These are phyloP conservation scores for Castanospermum australe DNA, from an alignment of 306 rosid species.

Conservation along the genomic window DNA sequence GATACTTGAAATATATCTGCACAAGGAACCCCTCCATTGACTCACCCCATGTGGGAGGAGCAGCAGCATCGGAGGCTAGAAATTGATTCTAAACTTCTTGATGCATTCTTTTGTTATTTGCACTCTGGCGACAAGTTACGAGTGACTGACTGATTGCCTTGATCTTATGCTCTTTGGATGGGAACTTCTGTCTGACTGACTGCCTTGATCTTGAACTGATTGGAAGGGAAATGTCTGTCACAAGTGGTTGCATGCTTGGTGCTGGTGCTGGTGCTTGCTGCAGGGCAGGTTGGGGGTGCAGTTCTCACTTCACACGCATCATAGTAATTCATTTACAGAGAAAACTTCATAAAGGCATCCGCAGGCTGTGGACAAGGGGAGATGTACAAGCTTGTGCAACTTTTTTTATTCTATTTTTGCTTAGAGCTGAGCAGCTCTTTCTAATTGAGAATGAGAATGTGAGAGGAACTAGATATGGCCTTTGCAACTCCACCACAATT, in stretches of 20 bases:
- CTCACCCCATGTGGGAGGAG: conserved; percentile 20
- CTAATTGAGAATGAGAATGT: conserved; percentile 47
- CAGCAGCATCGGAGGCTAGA: conserved; percentile 26
- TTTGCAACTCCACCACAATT: conserved; percentile 73
- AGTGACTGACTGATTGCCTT: not conserved
- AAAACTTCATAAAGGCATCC: conserved; percentile 37
- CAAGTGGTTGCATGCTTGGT: conserved; percentile 19
- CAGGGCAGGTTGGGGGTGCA: conserved; percentile 26
- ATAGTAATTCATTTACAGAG: conserved; percentile 48
- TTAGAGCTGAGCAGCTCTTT: conserved; percentile 43
- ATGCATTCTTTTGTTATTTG: conserved; percentile 37
- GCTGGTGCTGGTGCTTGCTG: too few relatives aligned
- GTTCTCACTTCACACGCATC: conserved; percentile 24
- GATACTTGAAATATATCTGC: conserved; percentile 16
- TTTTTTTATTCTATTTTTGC: conserved; percentile 38
- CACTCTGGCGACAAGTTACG: conserved; percentile 25
- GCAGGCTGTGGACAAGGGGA: conserved; percentile 41
- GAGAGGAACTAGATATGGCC: conserved; percentile 66
- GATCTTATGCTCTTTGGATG: conserved; percentile 19
- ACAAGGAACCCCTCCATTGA: conserved; percentile 23
- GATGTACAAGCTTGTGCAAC: conserved; percentile 44
- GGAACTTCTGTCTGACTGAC: not conserved
- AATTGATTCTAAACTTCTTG: conserved; percentile 25
- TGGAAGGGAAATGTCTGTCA: conserved; percentile 16
- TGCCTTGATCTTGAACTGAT: conserved; percentile 18